Evolutionary conservation across 2,329 filamentous ascomycete species (phyloP).

Genomic region (Tothia fuscella): DNA sequence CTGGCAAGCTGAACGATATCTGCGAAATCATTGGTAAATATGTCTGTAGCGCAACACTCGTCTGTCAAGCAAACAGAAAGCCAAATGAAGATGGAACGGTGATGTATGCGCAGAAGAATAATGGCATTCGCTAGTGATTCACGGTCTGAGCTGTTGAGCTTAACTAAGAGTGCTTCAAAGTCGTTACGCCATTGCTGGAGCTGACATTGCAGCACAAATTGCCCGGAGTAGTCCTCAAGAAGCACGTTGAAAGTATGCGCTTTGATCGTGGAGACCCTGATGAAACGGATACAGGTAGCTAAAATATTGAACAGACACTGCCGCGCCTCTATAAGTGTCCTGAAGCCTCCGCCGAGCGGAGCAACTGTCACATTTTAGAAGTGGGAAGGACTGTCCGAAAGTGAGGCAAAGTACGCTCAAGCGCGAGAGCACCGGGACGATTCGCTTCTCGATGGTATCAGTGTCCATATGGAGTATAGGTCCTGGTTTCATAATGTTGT

Average conservation of each 20-base stretch:
- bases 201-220: neutral
- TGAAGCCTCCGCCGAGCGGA: neutral
- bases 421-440: slow-evolving; percentile 3
- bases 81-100: slow-evolving; percentile 4
- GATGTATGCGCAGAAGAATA: slow-evolving; percentile 1
- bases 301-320: neutral
- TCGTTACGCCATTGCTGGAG: slow-evolving; percentile 1
- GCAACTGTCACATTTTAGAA: neutral
- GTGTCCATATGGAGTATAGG: neutral
- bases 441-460: neutral
- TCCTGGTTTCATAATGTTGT: neutral
- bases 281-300: slow-evolving; percentile 2
- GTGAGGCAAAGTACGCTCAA: neutral
- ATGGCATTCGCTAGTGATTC: neutral
- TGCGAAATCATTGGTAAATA: neutral
- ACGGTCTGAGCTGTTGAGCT: neutral
- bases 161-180: neutral
- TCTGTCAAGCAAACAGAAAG: neutral
- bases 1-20: neutral
- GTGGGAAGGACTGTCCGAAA: neutral
- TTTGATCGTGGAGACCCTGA: neutral
- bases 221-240: neutral
- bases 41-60: slow-evolving; percentile 1
- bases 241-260: neutral
- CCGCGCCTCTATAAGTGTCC: neutral